phyloP scores from a whole-genome alignment of 1,284 basidiomycete species.

The Pseudozyma thailandica region DNA sequence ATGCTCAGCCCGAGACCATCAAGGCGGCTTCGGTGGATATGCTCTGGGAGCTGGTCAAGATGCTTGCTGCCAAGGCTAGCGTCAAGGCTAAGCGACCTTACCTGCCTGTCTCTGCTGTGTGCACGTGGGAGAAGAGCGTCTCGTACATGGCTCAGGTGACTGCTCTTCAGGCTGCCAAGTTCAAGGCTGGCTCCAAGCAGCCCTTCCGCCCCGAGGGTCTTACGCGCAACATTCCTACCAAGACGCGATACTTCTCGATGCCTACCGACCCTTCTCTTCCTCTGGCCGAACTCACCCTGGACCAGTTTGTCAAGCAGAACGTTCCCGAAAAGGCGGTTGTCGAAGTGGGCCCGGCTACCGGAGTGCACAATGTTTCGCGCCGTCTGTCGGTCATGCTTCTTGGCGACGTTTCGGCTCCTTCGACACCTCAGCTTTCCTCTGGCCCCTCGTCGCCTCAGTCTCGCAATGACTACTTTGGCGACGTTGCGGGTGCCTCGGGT shows the following conservation, averaged over 20 bases:
- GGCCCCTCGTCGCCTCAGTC: constrained; percentile 22
- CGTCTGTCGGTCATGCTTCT: constrained; percentile 44
- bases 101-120: constrained; percentile 48
- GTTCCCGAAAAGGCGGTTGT: constrained; percentile 33
- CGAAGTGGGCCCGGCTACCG: constrained; percentile 19
- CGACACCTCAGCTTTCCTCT: constrained; percentile 23
- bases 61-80: constrained; percentile 40
- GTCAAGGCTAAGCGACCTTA: constrained; percentile 47
- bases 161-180: constrained; percentile 41
- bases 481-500: constrained; percentile 18
- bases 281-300: constrained; percentile 32
- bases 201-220: constrained; percentile 30
- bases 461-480: constrained; percentile 28
- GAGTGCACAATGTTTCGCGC: constrained; percentile 36
- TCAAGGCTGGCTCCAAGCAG: constrained; percentile 39
- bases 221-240: constrained; percentile 21
- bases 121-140: constrained; percentile 51
- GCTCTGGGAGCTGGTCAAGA: constrained; percentile 49
- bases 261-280: constrained; percentile 42
- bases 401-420: constrained; percentile 24
- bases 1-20: constrained; percentile 29
- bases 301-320: constrained; percentile 47
- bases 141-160: constrained; percentile 46
- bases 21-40: constrained; percentile 45
- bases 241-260: constrained; percentile 45